A percentile compares a stretch with the other conserved stretches of the same genome.
phyloP scores from a whole-genome alignment of 2,329 filamentous ascomycete species.

The Claviceps citrina region DNA sequence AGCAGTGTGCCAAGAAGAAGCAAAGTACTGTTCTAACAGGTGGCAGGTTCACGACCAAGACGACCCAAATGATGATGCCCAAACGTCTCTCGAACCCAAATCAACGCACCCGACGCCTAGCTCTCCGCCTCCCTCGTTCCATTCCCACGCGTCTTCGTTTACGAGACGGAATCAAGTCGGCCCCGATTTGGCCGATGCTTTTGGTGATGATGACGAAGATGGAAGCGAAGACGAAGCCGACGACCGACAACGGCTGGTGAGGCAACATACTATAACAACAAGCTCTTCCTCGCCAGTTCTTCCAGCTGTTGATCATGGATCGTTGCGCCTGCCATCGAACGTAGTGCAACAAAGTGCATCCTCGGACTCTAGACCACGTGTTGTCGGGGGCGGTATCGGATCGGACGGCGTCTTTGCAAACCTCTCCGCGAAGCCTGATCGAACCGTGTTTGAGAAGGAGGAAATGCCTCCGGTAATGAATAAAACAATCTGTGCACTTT shows the following conservation, averaged over 20 bases:
- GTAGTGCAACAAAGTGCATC: slow-evolving; percentile 13
- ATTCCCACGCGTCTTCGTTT: slow-evolving; percentile 56
- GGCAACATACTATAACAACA: slow-evolving; percentile 34
- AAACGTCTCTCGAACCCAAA: slow-evolving; percentile 17
- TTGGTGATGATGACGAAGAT: slow-evolving; percentile 73
- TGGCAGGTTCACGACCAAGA: slow-evolving; percentile 42
- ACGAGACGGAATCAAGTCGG: slow-evolving; percentile 40
- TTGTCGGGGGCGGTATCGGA: slow-evolving; percentile 59
- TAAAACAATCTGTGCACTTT: slow-evolving; percentile 11
- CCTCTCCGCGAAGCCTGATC: slow-evolving; percentile 75
- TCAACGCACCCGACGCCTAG: slow-evolving; percentile 29
- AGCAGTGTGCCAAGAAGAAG: no score
- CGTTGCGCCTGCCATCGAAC: slow-evolving; percentile 6
- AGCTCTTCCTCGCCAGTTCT: slow-evolving; percentile 8
- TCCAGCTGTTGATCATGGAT: neutral
- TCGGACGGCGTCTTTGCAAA: slow-evolving; percentile 96
- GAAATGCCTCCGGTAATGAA: slow-evolving; percentile 79
- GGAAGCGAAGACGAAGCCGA: slow-evolving; percentile 60
- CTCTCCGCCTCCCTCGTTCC: slow-evolving; percentile 71
- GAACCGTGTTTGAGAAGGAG: slow-evolving; percentile 62
- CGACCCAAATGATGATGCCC: slow-evolving; percentile 28
- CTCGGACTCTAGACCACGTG: slow-evolving; percentile 27
- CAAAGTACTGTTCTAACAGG: neutral
- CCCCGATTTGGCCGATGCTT: slow-evolving; percentile 78
- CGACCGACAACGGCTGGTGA: slow-evolving; percentile 75